Base-by-base conservation (phyloP, 805 yeast genomes). In the Candida orba region DNA sequence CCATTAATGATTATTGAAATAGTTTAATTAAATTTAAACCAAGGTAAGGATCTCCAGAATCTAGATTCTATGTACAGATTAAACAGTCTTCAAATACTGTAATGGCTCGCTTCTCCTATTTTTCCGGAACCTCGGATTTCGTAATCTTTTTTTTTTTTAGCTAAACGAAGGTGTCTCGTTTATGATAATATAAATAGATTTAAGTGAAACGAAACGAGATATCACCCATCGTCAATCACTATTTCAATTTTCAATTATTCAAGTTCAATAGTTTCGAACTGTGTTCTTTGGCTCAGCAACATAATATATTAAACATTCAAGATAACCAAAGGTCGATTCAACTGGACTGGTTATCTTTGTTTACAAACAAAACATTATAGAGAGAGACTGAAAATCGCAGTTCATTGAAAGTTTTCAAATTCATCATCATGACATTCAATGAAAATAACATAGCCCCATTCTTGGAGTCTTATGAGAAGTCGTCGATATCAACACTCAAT, bases 321-420 rank as follows among this genome's bases (percentile, higher is more conserved):
- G 4, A 20, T 6, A 17, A 24, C 41, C 41, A 10, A 39, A n/a
- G 39, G 48, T 46, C 50, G 45, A 48, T 48, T 48, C 52, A 48
- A 48, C 52, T 48, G 47, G 52, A 46, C 50, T 43, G 36, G 39
- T 29, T n/a, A n/a, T 8, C 17, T 30, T 8, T 15, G 17, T 31
- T 31, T 8, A n/a, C 12, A 31, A 8, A 15, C n/a, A 2, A 30
- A 30, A 14, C 15, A 30, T 6, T 30, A 14, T n/a, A 31, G 12
- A 9, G 4, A 29, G 7, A 30, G 25, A 23, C 14, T 18, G 18
- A 7, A 9, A 31, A 9, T 27, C 9, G 13, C 13, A 9, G 10
- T 13, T 8, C 5, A 27, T 27, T 27, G 3, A 27, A 10, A 6
- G 29, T 7, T 27, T n/a, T 30, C 17, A 2, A 30, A 30, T n/a